phyloP scores from a whole-genome alignment of 2,329 filamentous ascomycete genomes.

The Alternaria gansuensis region DNA sequence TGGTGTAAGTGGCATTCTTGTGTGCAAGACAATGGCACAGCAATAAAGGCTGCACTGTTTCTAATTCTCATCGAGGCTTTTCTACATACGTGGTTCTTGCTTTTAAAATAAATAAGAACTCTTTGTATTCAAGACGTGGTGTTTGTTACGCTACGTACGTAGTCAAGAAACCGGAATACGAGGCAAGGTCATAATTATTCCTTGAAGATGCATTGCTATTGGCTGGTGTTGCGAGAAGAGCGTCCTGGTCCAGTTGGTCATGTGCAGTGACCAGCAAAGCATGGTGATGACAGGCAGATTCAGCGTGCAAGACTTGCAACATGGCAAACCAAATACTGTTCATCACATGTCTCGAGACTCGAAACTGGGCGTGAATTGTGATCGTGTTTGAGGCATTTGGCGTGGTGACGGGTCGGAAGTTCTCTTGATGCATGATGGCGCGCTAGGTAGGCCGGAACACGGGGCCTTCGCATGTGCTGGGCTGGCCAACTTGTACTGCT shows the following conservation, averaged over 20 bases:
- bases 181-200: too few relatives aligned
- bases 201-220: slow-evolving; percentile 16
- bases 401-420: slow-evolving; percentile 22
- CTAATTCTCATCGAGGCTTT: too few relatives aligned
- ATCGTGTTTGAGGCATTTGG: slow-evolving; percentile 38
- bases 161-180: too few relatives aligned
- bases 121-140: too few relatives aligned
- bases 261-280: slow-evolving; percentile 7
- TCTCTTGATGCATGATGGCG: slow-evolving; percentile 19
- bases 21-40: too few relatives aligned
- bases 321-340: background rate
- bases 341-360: background rate
- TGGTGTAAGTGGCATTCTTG: too few relatives aligned
- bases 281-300: background rate
- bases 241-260: slow-evolving; percentile 2
- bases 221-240: slow-evolving; percentile 16
- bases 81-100: too few relatives aligned
- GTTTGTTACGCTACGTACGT: too few relatives aligned
- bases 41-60: too few relatives aligned
- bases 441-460: slow-evolving; percentile 37
- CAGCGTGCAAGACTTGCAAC: background rate
- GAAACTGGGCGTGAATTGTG: background rate
- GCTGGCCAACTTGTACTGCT: slow-evolving; percentile 28
- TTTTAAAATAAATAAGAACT: too few relatives aligned
- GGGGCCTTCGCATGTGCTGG: slow-evolving; percentile 29